Conservation (phyloP, 1,284 basidiomycete species). For the Ceratorhiza oryzae-sativae region DNA sequence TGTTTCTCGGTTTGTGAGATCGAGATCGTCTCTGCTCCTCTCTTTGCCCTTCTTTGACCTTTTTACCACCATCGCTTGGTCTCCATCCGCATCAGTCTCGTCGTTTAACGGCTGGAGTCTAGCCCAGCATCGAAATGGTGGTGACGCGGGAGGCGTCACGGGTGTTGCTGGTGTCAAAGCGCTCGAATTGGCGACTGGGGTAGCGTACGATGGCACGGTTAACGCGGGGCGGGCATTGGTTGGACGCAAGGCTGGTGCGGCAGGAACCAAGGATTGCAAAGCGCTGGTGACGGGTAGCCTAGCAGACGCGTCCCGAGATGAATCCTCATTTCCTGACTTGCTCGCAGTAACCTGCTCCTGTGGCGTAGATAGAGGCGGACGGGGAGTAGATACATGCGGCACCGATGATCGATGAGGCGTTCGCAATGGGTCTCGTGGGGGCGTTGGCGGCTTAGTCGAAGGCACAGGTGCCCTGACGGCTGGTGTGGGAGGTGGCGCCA, state of each 20-base stretch:
- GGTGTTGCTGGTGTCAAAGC: conserved; percentile 26
- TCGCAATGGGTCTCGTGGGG: conserved; percentile 11
- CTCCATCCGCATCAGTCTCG: conserved; percentile 20
- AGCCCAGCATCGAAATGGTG: conserved; percentile 5
- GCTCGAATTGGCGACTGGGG: background rate
- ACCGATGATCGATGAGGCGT: conserved; percentile 13
- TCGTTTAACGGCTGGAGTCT: conserved; percentile 35
- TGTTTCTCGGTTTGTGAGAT: background rate
- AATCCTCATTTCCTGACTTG: background rate
- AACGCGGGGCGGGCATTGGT: background rate
- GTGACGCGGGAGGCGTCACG: conserved; percentile 30
- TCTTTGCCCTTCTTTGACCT: conserved; percentile 22
- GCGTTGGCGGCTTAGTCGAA: conserved; percentile 21
- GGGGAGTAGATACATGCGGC: conserved; percentile 31
- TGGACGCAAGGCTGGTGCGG: conserved; percentile 24
- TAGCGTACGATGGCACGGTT: conserved; percentile 4
- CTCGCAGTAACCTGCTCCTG: background rate
- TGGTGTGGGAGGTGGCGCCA: conserved; percentile 24
- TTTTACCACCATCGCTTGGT: background rate
- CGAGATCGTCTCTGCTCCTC: background rate
- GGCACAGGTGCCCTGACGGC: conserved; percentile 3
- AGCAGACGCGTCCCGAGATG: background rate
- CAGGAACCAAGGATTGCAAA: conserved; percentile 23
- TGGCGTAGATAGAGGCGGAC: conserved; percentile 13
- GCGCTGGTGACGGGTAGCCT: background rate